Conservation (phyloP, 495 filamentous ascomycete species). For the Penicillium manginii region DNA sequence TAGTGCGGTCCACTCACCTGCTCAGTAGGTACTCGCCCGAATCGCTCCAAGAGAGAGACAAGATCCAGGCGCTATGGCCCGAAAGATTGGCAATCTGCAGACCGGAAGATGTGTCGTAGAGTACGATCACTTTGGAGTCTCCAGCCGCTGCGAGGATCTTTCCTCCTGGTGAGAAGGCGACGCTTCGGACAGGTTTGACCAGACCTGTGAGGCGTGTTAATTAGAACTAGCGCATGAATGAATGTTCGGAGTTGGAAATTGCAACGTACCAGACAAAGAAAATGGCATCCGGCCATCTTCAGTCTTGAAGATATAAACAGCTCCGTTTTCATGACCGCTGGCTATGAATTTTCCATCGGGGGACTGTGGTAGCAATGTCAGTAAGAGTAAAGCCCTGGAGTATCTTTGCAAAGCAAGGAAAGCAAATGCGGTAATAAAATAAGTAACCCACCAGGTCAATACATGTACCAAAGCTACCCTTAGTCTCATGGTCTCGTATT, state of each 20-base stretch:
- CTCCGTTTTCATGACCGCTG: constrained; percentile 89
- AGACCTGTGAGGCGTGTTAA: constrained; percentile 63
- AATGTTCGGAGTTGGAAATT: too few relatives aligned
- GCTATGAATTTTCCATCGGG: constrained; percentile 83
- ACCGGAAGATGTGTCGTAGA: constrained; percentile 90
- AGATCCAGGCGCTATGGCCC: constrained; percentile 83
- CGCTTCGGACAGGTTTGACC: constrained; percentile 77
- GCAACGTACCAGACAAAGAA: constrained; percentile 68
- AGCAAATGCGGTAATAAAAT: too few relatives aligned
- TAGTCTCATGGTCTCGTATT: constrained; percentile 86
- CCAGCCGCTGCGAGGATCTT: constrained; percentile 90
- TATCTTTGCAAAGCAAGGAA: too few relatives aligned
- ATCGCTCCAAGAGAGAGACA: constrained; percentile 87
- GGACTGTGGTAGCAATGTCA: constrained; percentile 47
- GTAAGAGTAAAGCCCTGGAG: not conserved
- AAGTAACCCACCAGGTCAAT: constrained; percentile 72
- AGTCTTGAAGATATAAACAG: constrained; percentile 94
- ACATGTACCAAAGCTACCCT: constrained; percentile 84
- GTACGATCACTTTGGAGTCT: constrained; percentile 81
- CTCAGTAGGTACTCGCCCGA: constrained; percentile 93
- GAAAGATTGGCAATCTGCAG: constrained; percentile 87
- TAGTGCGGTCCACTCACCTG: constrained; percentile 55
- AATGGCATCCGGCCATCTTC: constrained; percentile 83
- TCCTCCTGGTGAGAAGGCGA: constrained; percentile 84
- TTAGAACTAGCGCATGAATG: not conserved